These are phyloP conservation scores for Streptanthus diversifolius DNA, from an alignment of 345 rosid genomes.

Conservation along the genomic window DNA sequence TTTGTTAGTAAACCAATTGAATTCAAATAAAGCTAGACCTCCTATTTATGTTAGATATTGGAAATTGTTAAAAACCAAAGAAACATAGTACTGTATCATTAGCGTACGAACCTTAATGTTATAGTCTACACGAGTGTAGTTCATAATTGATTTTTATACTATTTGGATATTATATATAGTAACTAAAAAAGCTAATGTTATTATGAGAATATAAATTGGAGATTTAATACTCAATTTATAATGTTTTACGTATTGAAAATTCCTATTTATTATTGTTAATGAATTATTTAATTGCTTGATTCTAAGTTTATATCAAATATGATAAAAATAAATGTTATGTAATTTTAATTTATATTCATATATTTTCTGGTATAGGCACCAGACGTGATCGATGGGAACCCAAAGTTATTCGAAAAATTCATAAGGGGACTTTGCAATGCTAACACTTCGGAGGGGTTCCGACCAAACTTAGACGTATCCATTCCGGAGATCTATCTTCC, in stretches of 20 bases:
- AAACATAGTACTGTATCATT: no score
- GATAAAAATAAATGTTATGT: background rate
- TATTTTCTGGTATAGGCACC: conserved; percentile 41
- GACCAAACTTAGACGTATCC: conserved; percentile 46
- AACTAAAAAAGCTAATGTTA: background rate
- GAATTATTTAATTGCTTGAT: background rate
- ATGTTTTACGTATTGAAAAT: background rate
- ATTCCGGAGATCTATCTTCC: conserved; percentile 51
- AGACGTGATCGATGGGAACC: conserved; percentile 36
- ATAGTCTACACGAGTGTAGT: background rate
- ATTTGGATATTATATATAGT: background rate
- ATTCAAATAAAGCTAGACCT: background rate
- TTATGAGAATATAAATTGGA: background rate
- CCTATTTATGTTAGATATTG: background rate
- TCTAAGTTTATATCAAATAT: background rate
- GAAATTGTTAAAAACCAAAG: background rate
- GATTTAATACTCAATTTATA: background rate
- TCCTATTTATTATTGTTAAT: background rate
- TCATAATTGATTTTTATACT: background rate
- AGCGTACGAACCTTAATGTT: background rate
- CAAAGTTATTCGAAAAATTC: conserved; percentile 40
- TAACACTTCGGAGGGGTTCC: conserved; percentile 49
- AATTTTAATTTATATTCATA: background rate
- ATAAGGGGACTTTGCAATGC: conserved; percentile 57
- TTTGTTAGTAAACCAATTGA: background rate